Conservation (phyloP, 208 protist genomes). For the Trypanosoma caninum region DNA sequence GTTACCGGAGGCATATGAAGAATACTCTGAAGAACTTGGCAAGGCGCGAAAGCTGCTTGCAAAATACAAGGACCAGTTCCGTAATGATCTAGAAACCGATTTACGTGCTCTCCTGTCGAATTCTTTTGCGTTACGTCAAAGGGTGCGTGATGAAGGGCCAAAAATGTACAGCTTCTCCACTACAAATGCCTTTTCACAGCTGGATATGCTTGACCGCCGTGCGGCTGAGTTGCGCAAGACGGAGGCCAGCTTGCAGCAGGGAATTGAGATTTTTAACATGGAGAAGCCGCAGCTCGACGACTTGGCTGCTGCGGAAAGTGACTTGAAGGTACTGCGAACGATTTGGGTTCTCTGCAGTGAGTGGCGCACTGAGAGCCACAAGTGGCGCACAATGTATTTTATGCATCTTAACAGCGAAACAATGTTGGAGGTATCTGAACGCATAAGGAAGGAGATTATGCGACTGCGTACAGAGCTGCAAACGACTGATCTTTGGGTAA, state of each 20-base stretch:
- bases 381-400: slow-evolving; percentile 91
- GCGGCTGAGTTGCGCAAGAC: slow-evolving; percentile 57
- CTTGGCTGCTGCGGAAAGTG: slow-evolving; percentile 70
- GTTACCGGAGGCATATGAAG: slow-evolving; percentile 83
- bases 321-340: slow-evolving; percentile 83
- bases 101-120: slow-evolving; percentile 85
- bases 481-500: slow-evolving; percentile 91
- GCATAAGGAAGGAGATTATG: slow-evolving; percentile 81
- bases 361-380: slow-evolving; percentile 84
- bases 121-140: slow-evolving; percentile 73
- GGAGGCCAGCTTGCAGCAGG: slow-evolving; percentile 85
- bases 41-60: slow-evolving; percentile 87
- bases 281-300: slow-evolving; percentile 92
- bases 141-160: slow-evolving; percentile 87
- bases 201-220: slow-evolving; percentile 76
- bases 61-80: slow-evolving; percentile 95
- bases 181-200: slow-evolving; percentile 71
- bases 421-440: slow-evolving; percentile 91
- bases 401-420: slow-evolving; percentile 88
- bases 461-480: slow-evolving; percentile 91
- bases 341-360: slow-evolving; percentile 92
- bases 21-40: slow-evolving; percentile 83
- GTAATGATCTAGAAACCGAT: slow-evolving; percentile 88
- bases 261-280: slow-evolving; percentile 96
- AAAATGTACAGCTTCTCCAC: slow-evolving; percentile 59